Evolutionary conservation across 495 filamentous ascomycete species (phyloP).

Genomic region (Collariella sp.): DNA sequence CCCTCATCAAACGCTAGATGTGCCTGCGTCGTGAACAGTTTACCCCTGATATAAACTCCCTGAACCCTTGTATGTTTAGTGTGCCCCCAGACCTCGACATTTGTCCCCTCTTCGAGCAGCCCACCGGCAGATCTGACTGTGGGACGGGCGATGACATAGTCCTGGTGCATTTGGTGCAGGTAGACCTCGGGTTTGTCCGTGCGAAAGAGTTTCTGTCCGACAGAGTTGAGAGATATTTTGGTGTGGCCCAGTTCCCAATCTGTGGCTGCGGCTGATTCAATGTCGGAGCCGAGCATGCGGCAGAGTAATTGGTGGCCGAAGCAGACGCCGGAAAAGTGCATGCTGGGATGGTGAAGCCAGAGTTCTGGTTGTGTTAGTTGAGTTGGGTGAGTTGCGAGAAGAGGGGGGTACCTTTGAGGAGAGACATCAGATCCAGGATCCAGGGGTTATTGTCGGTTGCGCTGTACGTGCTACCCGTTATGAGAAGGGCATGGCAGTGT

Average conservation of each 20-base stretch:
- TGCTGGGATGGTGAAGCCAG: constrained; percentile 31
- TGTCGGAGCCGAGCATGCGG: constrained; percentile 58
- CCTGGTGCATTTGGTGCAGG: constrained; percentile 79
- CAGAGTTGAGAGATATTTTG: constrained; percentile 53
- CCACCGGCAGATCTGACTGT: constrained; percentile 28
- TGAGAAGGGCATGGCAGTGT: constrained; percentile 52
- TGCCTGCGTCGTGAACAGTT: constrained; percentile 70
- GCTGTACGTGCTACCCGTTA: constrained; percentile 56
- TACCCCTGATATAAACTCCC: constrained; percentile 60
- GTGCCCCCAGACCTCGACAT: constrained; percentile 26
- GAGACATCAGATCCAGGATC: constrained; percentile 44
- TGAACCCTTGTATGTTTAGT: constrained; percentile 50
- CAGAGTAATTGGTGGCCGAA: constrained; percentile 83
- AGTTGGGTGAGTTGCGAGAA: too few relatives aligned
- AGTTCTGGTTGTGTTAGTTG: constrained; percentile 6
- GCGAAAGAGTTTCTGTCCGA: constrained; percentile 64
- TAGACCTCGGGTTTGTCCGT: constrained; percentile 39
- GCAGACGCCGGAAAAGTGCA: constrained; percentile 64
- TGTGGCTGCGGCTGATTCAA: constrained; percentile 44
- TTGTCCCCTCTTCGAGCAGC: constrained; percentile 41
- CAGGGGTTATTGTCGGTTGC: constrained; percentile 55
- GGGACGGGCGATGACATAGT: constrained; percentile 53
- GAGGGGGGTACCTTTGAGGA: constrained; percentile 18
- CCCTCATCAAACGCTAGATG: constrained; percentile 75
- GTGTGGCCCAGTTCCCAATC: constrained; percentile 75